Conservation (phyloP, 345 rosid species). For the Mangifera indica region DNA sequence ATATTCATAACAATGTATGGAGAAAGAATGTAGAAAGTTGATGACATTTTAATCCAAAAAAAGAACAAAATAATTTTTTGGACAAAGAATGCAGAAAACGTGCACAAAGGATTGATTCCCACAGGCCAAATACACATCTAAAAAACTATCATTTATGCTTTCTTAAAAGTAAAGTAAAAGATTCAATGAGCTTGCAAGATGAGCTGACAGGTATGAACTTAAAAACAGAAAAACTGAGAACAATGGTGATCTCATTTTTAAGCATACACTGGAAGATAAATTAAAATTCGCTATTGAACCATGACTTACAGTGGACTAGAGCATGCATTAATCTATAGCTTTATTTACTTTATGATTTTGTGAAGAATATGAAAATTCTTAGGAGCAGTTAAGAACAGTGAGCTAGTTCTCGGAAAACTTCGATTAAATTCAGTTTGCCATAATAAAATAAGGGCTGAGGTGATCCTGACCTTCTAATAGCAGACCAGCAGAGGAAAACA, state of each 20-base stretch:
- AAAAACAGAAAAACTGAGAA: too few relatives aligned
- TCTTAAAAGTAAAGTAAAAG: too few relatives aligned
- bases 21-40: not conserved
- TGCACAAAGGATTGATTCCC: too few relatives aligned
- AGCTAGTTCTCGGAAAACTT: not conserved
- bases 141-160: too few relatives aligned
- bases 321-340: not conserved
- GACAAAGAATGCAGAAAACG: too few relatives aligned
- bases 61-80: not conserved
- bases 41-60: not conserved
- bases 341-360: not conserved
- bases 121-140: too few relatives aligned
- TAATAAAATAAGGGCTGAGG: not conserved
- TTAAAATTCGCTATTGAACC: not conserved
- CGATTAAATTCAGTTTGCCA: not conserved
- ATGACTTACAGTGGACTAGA: not conserved
- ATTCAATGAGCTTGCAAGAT: too few relatives aligned
- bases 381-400: not conserved
- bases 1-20: not conserved
- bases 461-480: constrained; percentile 71
- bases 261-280: not conserved
- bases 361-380: not conserved
- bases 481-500: constrained; percentile 94
- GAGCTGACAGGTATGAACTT: too few relatives aligned
- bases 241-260: not conserved